Evolutionary conservation across 169 alveolate species (phyloP), one percentile per base, ranked within the genome.

Genomic region (Eimeria acervulina): DNA sequence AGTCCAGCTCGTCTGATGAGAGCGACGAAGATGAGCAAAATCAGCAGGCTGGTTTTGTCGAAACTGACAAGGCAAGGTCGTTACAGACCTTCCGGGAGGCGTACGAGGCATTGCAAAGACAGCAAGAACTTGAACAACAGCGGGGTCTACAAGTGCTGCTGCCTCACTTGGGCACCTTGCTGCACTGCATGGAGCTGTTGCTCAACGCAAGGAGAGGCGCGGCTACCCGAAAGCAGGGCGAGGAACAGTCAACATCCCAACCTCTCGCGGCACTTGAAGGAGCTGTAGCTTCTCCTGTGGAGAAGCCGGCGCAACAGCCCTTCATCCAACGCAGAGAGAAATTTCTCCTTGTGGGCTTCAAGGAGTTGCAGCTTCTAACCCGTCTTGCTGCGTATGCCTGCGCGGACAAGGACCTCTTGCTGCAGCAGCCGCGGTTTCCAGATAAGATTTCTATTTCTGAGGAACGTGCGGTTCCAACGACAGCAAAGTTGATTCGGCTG

Each of bases 331-430:
- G 93, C 36, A 52, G 93, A 38, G 76, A 84, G 55, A n/a, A 66
- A 33, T 38, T 68, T 1, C 93, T 52, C 10, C 93, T 93, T 51
- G 96, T 93, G 78, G 68, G 96, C 33, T 31, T 93, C 70, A 93
- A 93, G 87, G 96, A 93, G 87, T 85, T 93, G 87, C 96, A 93
- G 63, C 96, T 93, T 23, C 76, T 93, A 3, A 93, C 96, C 33
- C 96, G 96, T 15, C 89, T 93, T 63, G 96, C 96, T 15, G 76
- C 76, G 31, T 93, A 66, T 47, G 93, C 96, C 19, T 51, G 93
- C 59, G 47, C 78, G 44, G 80, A 51, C 42, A 81, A 81, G 44
- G 61, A 40, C 85, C 40, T 8, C 55, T 0, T 40, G 63, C 52
- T 52, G 26, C 72, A 78, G 89, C 72, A 31, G 4, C 44, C 40